Conservation (phyloP, 495 filamentous ascomycete species). For the Hypoxylon subgilvum region DNA sequence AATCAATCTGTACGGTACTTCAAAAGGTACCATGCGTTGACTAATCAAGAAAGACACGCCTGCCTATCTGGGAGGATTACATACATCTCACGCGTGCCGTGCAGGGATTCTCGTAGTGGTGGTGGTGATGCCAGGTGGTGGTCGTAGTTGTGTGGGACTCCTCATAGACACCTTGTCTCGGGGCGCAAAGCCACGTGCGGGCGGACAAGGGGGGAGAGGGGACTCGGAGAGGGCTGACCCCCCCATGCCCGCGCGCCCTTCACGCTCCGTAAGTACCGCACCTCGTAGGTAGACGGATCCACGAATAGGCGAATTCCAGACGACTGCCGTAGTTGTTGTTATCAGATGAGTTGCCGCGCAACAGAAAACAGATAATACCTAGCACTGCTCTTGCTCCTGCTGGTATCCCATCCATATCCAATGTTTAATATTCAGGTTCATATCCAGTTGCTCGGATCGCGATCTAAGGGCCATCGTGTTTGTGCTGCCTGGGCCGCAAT, state of each 20-base stretch:
- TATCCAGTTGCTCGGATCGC: not conserved
- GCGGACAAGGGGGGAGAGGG: conserved; percentile 13
- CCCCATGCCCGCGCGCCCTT: conserved; percentile 23
- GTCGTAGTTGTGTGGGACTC: no score
- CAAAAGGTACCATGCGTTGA: conserved; percentile 12
- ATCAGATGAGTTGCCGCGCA: not conserved
- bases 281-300: conserved; percentile 6
- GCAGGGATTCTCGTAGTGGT: conserved; percentile 17
- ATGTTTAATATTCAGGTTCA: not conserved
- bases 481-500: not conserved
- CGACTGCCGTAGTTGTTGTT: conserved; percentile 7
- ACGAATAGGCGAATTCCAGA: conserved; percentile 7
- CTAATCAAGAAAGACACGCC: conserved; percentile 13
- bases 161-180: conserved; percentile 12
- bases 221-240: conserved; percentile 8
- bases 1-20: not conserved
- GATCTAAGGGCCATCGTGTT: not conserved
- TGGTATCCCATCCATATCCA: not conserved
- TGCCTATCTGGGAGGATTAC: conserved; percentile 24
- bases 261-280: not conserved
- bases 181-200: conserved; percentile 31
- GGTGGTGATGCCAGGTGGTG: no score
- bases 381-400: not conserved
- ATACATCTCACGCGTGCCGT: conserved; percentile 26
- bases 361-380: not conserved